Base-by-base conservation (phyloP, 78 protist genomes). In the Polysphondylium violaceum region DNA sequence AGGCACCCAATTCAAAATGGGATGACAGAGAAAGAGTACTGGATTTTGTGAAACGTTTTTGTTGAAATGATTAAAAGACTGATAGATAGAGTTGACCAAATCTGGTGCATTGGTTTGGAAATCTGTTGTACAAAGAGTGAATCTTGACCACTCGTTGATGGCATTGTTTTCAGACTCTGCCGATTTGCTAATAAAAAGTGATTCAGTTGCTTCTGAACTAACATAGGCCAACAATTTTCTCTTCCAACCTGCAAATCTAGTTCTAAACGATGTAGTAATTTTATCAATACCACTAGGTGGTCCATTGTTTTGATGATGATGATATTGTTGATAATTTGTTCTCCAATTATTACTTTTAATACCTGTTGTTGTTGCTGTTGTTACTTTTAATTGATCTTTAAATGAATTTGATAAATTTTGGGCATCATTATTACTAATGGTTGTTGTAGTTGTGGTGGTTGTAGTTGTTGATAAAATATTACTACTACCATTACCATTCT, bases 191-290 rank as follows among this genome's bases (percentile, higher is more conserved):
- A 43, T 19, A 47, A 83, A 83, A n/a, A 83, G 58, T 43, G 91
- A 67, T 74, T 83, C 91, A 29, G 91, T 58, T 44, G 91, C 77
- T 47, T 83, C 91, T 23, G 91, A 83, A 58, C 91, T 83, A 74
- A 83, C 77, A 40, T 69, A 47, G 40, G 91, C 91, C 41, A 83
- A 58, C 47, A 83, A 71, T 29, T 55, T 83, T 23, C 79, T 53
- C 12, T 83, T 83, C 91, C 91, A 83, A 50, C 56, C 74, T 16
- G 79, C 77, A 25, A 83, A 83, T 36, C 65, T 47, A 14, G 91
- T 69, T 40, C 91, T 69, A 71, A 83, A 83, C 41, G 91, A 71
- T n/a, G 91, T 47, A 3, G 67, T 58, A 2, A 83, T 83, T n/a
- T 73, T 31, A 31, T 83, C 91, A 21, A 83, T 69, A 74, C 83